phyloP scores from a whole-genome alignment of 441 rosid species.

The Geranium incanum region DNA sequence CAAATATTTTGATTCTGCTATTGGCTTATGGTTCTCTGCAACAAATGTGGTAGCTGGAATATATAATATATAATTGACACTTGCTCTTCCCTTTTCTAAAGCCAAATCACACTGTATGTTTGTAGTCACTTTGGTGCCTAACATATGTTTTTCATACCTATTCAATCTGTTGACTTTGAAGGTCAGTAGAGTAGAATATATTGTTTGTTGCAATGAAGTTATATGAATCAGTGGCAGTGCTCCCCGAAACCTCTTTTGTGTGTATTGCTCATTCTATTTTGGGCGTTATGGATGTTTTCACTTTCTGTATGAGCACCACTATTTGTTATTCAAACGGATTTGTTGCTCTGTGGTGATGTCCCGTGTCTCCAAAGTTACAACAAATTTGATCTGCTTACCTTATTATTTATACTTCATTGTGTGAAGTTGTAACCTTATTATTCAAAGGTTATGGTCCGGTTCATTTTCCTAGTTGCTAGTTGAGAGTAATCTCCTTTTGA shows the following conservation, averaged over 20 bases:
- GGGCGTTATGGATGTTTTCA: not conserved
- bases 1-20: slow-evolving; percentile 1
- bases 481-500: too few relatives aligned
- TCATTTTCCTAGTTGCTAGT: too few relatives aligned
- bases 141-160: not conserved
- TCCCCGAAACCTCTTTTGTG: not conserved
- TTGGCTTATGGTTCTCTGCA: not conserved
- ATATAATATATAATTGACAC: not conserved
- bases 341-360: not conserved
- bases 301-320: not conserved
- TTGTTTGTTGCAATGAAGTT: not conserved
- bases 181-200: not conserved
- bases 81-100: not conserved
- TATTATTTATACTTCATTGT: not conserved
- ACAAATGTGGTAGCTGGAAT: not conserved
- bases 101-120: not conserved
- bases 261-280: not conserved
- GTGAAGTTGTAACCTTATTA: not conserved
- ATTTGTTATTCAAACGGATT: not conserved
- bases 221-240: not conserved
- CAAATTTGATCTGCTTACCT: not conserved
- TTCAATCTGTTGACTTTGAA: not conserved
- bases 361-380: not conserved
- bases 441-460: too few relatives aligned
- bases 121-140: not conserved